Conservation (phyloP, 768 basidiomycete genomes). For the Suillus plorans region DNA sequence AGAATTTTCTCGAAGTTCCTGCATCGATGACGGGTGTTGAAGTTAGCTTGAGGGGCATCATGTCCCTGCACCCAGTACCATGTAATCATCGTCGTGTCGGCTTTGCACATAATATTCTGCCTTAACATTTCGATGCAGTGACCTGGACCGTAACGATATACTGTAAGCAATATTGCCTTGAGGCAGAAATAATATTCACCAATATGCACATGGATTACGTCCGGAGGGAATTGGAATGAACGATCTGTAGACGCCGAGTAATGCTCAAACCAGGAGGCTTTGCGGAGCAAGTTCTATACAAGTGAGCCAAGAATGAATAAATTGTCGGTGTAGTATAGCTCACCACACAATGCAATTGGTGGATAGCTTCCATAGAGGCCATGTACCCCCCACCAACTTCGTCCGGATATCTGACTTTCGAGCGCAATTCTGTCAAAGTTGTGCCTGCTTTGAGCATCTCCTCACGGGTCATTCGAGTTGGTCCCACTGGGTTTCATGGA, state of each 20-base stretch:
- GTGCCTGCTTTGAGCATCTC: slow-evolving; percentile 10
- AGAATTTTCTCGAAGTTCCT: neutral
- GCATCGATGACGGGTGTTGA: slow-evolving; percentile 8
- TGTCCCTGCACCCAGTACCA: slow-evolving; percentile 13
- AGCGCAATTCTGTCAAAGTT: neutral
- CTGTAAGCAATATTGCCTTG: too few species aligned
- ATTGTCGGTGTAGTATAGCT: neutral
- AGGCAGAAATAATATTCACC: neutral
- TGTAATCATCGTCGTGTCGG: slow-evolving; percentile 11
- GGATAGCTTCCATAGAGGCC: slow-evolving; percentile 6
- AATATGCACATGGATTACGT: neutral
- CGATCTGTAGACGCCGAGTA: too few species aligned
- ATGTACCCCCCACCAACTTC: slow-evolving; percentile 13
- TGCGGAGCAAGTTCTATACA: slow-evolving; percentile 10
- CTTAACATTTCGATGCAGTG: slow-evolving; percentile 12
- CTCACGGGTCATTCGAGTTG: slow-evolving; percentile 4
- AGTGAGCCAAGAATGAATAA: neutral
- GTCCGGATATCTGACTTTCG: slow-evolving; percentile 11
- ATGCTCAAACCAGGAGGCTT: slow-evolving; percentile 4
- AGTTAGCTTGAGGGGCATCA: neutral
- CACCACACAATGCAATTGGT: slow-evolving; percentile 14
- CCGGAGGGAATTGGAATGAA: too few species aligned
- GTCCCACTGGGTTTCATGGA: neutral
- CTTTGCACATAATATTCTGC: slow-evolving; percentile 14
- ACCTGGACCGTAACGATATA: neutral